Conservation (phyloP, 306 rosid species). For the Purshia tridentata region DNA sequence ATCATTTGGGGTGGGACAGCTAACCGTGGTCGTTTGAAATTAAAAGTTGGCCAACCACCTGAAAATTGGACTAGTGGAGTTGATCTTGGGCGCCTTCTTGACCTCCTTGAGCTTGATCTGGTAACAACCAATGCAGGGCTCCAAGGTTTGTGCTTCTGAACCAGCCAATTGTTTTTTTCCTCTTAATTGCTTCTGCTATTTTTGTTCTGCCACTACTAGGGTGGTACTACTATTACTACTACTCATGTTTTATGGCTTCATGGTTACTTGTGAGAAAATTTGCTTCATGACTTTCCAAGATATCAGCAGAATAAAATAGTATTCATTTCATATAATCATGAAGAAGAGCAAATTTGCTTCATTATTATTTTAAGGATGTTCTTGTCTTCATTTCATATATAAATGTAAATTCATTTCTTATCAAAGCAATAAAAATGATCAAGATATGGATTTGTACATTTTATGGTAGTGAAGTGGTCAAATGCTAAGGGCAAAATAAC, state of each 20-base stretch:
- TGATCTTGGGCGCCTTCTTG: constrained; percentile 95
- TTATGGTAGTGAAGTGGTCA: not conserved
- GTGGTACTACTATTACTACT: not conserved
- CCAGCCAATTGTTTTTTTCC: constrained; percentile 27
- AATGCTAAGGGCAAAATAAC: too few relatives aligned
- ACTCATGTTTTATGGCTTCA: too few relatives aligned
- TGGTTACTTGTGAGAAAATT: not conserved
- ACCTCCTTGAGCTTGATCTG: constrained; percentile 93
- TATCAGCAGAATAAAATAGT: too few relatives aligned
- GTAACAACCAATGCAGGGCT: constrained; percentile 73
- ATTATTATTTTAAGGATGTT: not conserved
- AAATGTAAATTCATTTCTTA: too few relatives aligned
- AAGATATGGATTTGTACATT: not conserved
- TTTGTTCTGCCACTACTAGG: not conserved
- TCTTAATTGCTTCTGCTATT: not conserved
- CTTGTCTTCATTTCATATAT: not conserved
- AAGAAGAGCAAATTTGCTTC: too few relatives aligned
- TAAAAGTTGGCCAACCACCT: constrained; percentile 85
- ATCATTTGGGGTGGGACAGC: constrained; percentile 99
- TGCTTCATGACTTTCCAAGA: too few relatives aligned
- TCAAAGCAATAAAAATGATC: too few relatives aligned
- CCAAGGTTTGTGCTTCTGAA: constrained; percentile 66
- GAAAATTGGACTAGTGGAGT: constrained; percentile 99
- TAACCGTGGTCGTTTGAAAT: constrained; percentile 87
- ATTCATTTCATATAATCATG: too few relatives aligned